phyloP scores from a whole-genome alignment of 169 alveolate species.

The Babesia ovis region DNA sequence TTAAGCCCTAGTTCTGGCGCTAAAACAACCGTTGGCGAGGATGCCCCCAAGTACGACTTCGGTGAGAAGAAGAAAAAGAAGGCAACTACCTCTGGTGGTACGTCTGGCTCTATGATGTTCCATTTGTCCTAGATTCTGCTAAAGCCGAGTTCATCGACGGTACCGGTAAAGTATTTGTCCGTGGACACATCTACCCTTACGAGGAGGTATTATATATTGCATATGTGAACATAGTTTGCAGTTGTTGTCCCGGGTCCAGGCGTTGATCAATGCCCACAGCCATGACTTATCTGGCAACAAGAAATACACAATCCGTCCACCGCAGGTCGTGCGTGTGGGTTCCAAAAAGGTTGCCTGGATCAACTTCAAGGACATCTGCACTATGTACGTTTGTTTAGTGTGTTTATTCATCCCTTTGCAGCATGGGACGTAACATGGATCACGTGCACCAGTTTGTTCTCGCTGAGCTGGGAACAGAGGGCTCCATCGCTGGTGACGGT shows the following conservation, averaged over 20 bases:
- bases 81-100: constrained; percentile 74
- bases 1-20: neutral
- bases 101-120: neutral
- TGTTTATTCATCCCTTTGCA: neutral
- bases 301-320: constrained; percentile 88
- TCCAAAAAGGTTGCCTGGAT: constrained; percentile 95
- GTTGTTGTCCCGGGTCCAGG: constrained; percentile 85
- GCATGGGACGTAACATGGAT: constrained; percentile 90
- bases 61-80: constrained; percentile 87
- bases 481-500: constrained; percentile 92
- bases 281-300: constrained; percentile 88
- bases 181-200: constrained; percentile 85
- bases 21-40: constrained; percentile 56
- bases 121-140: constrained; percentile 45
- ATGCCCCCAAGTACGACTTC: constrained; percentile 77
- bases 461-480: constrained; percentile 93
- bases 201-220: constrained; percentile 73
- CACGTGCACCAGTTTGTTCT: constrained; percentile 92
- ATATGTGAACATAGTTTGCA: constrained; percentile 17
- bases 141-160: constrained; percentile 76
- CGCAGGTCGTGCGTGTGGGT: constrained; percentile 94
- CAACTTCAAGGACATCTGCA: constrained; percentile 90
- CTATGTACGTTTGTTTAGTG: constrained; percentile 62
- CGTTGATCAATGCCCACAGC: constrained; percentile 83
- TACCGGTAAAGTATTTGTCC: constrained; percentile 78